A percentile compares a stretch with the other conserved stretches of the same genome.
These are phyloP conservation scores for Trichophyton rubrum DNA, from an alignment of 2,329 filamentous ascomycete genomes.

Conservation along the genomic window DNA sequence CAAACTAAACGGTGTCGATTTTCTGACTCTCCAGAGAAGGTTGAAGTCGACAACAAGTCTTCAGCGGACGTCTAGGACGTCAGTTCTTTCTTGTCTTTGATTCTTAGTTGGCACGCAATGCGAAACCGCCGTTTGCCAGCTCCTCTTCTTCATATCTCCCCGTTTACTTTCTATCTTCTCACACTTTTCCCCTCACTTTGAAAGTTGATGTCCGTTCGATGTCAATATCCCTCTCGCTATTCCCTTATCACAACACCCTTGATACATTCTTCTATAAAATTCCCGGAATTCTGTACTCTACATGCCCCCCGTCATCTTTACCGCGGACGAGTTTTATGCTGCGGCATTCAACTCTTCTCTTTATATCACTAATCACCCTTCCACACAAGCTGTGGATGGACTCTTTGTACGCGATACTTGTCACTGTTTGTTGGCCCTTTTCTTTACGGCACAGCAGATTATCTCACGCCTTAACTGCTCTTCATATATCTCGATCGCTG, in stretches of 20 bases:
- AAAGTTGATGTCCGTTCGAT: neutral
- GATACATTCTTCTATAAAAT: neutral
- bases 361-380: neutral
- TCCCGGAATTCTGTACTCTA: neutral
- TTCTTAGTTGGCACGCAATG: neutral
- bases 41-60: neutral
- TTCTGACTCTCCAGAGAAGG: conserved; percentile 19
- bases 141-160: neutral
- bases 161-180: neutral
- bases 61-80: conserved; percentile 1
- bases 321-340: neutral
- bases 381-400: neutral
- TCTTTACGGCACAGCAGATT: neutral
- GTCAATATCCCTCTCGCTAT: neutral
- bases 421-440: neutral
- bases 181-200: neutral
- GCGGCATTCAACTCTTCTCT: neutral
- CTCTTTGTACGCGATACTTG: neutral
- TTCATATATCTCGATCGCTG: neutral
- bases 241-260: neutral
- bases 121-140: neutral
- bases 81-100: neutral
- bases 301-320: neutral
- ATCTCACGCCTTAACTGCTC: neutral
- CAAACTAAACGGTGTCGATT: conserved; percentile 45